Base-by-base conservation (phyloP, 1,284 basidiomycete genomes). In the Puccinia hordei region DNA sequence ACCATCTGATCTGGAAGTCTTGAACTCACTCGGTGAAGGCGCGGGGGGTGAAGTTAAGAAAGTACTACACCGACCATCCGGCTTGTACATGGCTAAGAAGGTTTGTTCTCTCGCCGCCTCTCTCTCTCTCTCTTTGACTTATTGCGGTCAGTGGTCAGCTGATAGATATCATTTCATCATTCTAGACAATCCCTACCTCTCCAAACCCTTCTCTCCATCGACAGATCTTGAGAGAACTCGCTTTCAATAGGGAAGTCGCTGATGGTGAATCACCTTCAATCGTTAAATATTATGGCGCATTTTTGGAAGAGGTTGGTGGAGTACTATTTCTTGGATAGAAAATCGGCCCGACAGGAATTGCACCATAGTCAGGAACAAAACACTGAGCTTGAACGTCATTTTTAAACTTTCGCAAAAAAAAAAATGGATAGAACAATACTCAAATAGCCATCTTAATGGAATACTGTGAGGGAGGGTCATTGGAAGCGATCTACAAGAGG, bases 401-500 rank as follows among this genome's bases (percentile, higher is more conserved):
- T 41, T 41, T 55, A 10, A 46, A 27, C 49, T 19, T 22, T 35
- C 30, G 35, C 19, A 19, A 49, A 49, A 49, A 49, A 49, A 27
- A 59, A 33, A 59, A 8, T 38, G 65, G 41, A 61, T 22, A 80
- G 77, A 80, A 80, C 49, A 92, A 93, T 72, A 92, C 92, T 82
- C 93, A 95, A 86, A 92, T 99, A 84, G 95, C 94, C 84, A 94
- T 99, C 82, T 88, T 97, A 83, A 97, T 98, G 93, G 97, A 99
- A 86, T 92, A 88, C 83, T 89, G 94, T 86, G 95, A 98, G 85
- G 97, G 94, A 4, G 89, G 88, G 0, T 87, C 87, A 85, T 88
- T 99, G 83, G 97, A 99, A 85, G 89, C 90, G 6, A 90, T 98
- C 78, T 90, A 94, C 78, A 91, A 92, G 84, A 90, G 91, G 81